Base-by-base conservation (phyloP, 805 yeast species). In the Priceomyces melissophilus region DNA sequence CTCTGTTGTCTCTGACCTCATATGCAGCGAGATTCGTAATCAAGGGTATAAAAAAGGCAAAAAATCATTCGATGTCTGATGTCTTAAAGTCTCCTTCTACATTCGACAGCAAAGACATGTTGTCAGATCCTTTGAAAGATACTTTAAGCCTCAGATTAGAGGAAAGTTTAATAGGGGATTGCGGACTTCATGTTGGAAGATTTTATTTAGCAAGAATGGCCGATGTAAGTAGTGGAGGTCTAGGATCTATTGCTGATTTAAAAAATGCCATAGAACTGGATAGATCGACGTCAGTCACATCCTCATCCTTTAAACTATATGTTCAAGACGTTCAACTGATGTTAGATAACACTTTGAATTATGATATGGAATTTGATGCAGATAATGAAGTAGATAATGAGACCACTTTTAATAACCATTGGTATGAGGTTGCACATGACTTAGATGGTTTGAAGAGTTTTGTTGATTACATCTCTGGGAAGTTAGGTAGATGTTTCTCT, bases 321-420 rank as follows among this genome's bases (percentile, higher is more conserved):
- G 74, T 70, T 11, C 68, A 69, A 39, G 74, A 70, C 46, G 65
- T 64, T 1, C 63, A 67, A 41, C 42, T 50, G 17, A 52, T 65
- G 57, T 50, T 70, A 35, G 42, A 44, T 6, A 58, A 57, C 3
- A 46, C 62, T 1, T 54, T 69, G 10, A 42, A 45, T 4, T 60
- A 58, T 29, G 73, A 72, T 0, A 46, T 63, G 4, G 72, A 69
- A 32, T 66, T 67, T 38, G 63, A 43, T 3, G 43, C 50, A 3
- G 71, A 69, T 1, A 48, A 60, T 1, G 70, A 65, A 41, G 49
- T 63, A 1, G 32, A 35, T 3, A 17, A 32, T 10, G 27, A 28
- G 3, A 40, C 37, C 8, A 31, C 34, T 4, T 42, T 44, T 10
- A 45, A 41, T 7, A 44, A 53, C 14, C 43, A 53, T 33, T 62